Evolutionary conservation across 371 early-diverging fungal genomes (phyloP).

Genomic region (Synchytrium microbalum): DNA sequence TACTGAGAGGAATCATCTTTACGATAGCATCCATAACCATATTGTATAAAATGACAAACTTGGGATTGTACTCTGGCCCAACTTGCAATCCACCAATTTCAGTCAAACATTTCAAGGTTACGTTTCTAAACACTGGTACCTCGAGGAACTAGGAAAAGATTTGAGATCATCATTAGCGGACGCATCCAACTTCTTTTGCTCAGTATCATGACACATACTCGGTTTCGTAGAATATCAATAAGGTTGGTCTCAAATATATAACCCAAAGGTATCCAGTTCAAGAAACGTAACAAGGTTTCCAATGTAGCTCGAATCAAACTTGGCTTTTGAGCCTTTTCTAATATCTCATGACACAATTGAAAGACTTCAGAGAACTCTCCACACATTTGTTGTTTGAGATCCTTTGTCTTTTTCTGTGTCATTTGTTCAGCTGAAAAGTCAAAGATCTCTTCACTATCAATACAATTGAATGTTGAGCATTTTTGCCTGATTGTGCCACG

Average conservation of each 20-base stretch:
- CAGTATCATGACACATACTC: constrained; percentile 45
- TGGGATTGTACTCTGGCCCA: constrained; percentile 66
- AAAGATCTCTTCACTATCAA: constrained; percentile 92
- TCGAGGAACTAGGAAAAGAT: constrained; percentile 59
- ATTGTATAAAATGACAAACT: constrained; percentile 73
- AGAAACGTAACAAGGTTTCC: constrained; percentile 85
- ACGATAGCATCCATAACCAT: constrained; percentile 64
- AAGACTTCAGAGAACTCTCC: constrained; percentile 95
- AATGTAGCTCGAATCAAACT: constrained; percentile 87
- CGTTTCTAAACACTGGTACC: constrained; percentile 78
- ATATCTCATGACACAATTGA: constrained; percentile 88
- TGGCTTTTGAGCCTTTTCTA: constrained; percentile 83
- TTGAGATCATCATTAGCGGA: not conserved
- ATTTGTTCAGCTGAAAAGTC: constrained; percentile 96
- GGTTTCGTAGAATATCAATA: constrained; percentile 71
- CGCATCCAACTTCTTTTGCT: not conserved
- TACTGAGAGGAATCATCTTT: constrained; percentile 58
- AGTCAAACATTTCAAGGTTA: constrained; percentile 87
- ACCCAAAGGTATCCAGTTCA: constrained; percentile 95
- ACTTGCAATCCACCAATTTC: constrained; percentile 83
- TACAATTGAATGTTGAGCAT: not conserved
- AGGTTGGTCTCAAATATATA: constrained; percentile 94
- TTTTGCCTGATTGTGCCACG: not conserved
- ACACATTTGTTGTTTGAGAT: constrained; percentile 89
- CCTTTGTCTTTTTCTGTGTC: constrained; percentile 89